Conservation (phyloP, 768 basidiomycete species). For the Lentinus brumalis region DNA sequence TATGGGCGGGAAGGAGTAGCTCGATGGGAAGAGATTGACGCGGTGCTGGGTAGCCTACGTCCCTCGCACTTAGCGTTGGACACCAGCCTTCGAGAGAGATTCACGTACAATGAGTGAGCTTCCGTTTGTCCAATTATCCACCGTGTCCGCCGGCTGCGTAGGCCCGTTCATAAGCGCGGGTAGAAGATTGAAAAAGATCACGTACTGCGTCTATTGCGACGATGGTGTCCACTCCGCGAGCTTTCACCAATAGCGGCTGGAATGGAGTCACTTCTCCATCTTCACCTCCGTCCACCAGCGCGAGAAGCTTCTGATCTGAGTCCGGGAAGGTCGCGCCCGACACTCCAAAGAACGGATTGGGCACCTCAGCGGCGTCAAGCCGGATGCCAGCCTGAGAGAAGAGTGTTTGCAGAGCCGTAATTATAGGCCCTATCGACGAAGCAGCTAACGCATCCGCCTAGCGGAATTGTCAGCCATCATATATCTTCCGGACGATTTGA, state of each 20-base stretch:
- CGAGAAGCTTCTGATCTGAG: constrained; percentile 50
- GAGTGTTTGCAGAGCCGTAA: constrained; percentile 42
- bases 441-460: constrained; percentile 35
- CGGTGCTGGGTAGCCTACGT: constrained; percentile 46
- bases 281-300: constrained; percentile 72
- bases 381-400: constrained; percentile 14
- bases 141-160: constrained; percentile 48
- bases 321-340: constrained; percentile 54
- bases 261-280: constrained; percentile 74
- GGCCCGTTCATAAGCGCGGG: neutral
- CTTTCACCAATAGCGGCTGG: constrained; percentile 68
- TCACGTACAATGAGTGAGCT: constrained; percentile 52
- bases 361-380: constrained; percentile 18
- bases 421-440: constrained; percentile 40
- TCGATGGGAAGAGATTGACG: constrained; percentile 36
- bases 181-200: neutral
- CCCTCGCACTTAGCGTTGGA: constrained; percentile 16
- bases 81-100: neutral
- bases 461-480: neutral
- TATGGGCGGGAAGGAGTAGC: constrained; percentile 58
- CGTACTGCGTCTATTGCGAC: constrained; percentile 65
- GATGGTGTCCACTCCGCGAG: constrained; percentile 71
- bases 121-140: constrained; percentile 48
- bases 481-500: neutral
- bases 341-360: constrained; percentile 54